Percentiles rank a stretch among this genome's conserved stretches.
phyloP scores from a whole-genome alignment of 2,329 filamentous ascomycete genomes.

The Nothophoma quercina region DNA sequence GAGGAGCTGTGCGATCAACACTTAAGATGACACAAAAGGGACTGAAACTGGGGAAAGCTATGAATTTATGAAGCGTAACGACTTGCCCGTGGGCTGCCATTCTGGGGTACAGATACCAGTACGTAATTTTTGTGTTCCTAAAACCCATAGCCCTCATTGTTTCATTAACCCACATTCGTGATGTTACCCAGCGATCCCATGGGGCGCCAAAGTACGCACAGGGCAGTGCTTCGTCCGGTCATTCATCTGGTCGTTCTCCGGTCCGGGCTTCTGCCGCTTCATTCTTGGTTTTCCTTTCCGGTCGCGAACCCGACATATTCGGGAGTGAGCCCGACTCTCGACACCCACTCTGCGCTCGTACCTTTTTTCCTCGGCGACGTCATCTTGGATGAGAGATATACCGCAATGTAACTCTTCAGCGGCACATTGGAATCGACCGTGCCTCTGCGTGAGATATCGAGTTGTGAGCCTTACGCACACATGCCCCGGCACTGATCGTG shows the following conservation, averaged over 20 bases:
- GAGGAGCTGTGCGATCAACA: not conserved
- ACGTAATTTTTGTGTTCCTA: conserved; percentile 12
- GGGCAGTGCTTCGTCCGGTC: not conserved
- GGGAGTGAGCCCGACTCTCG: conserved; percentile 1
- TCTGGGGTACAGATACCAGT: conserved; percentile 11
- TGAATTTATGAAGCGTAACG: not conserved
- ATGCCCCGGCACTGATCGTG: conserved; percentile 3
- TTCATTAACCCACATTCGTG: not conserved
- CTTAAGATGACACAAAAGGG: not conserved
- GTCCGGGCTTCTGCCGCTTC: conserved; percentile 2
- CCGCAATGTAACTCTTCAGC: not conserved
- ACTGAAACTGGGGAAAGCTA: conserved; percentile 5
- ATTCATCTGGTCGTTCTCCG: not conserved
- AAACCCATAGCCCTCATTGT: not conserved
- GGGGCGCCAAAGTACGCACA: conserved; percentile 6
- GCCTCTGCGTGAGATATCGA: not conserved
- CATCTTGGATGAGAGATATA: not conserved
- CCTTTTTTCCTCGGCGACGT: not conserved
- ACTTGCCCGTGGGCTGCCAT: not conserved
- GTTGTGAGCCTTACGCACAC: not conserved
- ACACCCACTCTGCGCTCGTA: not conserved
- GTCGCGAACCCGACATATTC: not conserved
- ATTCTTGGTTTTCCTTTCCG: conserved; percentile 2
- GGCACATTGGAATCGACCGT: not conserved
- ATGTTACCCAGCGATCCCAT: not conserved